phyloP scores from a whole-genome alignment of 192 early-diverging fungal species.

The Umbelopsis vinacea region DNA sequence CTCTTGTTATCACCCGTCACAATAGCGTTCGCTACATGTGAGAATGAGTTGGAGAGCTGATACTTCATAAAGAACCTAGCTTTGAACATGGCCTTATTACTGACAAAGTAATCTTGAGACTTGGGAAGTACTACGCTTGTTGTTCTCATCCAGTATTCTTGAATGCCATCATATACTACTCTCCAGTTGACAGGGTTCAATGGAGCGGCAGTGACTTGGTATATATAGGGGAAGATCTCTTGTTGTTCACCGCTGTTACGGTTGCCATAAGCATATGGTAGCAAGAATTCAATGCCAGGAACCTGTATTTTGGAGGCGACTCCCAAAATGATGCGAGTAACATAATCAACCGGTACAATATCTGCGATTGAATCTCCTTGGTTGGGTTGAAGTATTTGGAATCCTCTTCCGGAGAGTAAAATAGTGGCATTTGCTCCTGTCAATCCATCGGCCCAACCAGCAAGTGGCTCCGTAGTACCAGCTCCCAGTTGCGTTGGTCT shows the following conservation, averaged over 20 bases:
- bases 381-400: conserved; percentile 32
- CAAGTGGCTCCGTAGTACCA: conserved; percentile 36
- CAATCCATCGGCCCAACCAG: conserved; percentile 46
- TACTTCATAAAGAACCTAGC: conserved; percentile 36
- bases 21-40: conserved; percentile 21
- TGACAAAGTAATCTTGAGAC: conserved; percentile 35
- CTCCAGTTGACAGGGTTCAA: conserved; percentile 29
- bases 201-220: conserved; percentile 30
- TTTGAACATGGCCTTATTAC: conserved; percentile 33
- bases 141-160: conserved; percentile 40
- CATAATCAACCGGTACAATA: conserved; percentile 44
- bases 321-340: conserved; percentile 33
- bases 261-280: conserved; percentile 29
- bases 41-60: conserved; percentile 31
- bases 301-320: conserved; percentile 20
- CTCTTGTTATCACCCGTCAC: conserved; percentile 18
- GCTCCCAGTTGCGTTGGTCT: conserved; percentile 41
- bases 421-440: conserved; percentile 37
- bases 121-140: conserved; percentile 33
- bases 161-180: conserved; percentile 28
- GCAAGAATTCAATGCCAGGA: conserved; percentile 33
- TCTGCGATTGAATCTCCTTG: conserved; percentile 35
- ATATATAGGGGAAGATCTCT: conserved; percentile 37
- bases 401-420: conserved; percentile 39
- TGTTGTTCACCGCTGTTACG: conserved; percentile 20